Base-by-base conservation (phyloP, 352 stramenopile species). In the Plasmopara viticola region DNA sequence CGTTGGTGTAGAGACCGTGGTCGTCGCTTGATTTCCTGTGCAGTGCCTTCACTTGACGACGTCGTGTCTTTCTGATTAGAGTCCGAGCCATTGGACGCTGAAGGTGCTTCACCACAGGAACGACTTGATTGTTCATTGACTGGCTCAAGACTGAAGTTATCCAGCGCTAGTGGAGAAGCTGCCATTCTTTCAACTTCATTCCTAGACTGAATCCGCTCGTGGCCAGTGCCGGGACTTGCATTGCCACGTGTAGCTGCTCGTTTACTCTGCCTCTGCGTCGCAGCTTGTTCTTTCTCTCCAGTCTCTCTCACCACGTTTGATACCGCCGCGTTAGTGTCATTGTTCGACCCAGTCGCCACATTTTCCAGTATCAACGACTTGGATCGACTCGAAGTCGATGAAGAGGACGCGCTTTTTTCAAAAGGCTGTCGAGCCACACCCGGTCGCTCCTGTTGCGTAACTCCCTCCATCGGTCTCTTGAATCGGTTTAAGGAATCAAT, bases 1-100 rank as follows among this genome's bases (percentile, higher is more conserved):
- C 53, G 53, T 39, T 60, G 44, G 9, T 56, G 17, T 43, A 63
- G 14, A 29, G 44, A 39, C 12, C 44, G 29, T 52, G 48, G 48
- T 9, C 37, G 52, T 38, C 44, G 44, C 1, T 48, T 60, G 25
- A 43, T 29, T 35, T 38, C 20, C 39, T 30, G 50, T 50, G 41
- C n/a, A 0, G 17, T 45, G 12, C 9, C 39, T 29, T 41, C 50
- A 58, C 46, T 55, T n/a, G n/a, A 39, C 20, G 46, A 3, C n/a
- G 31, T 6, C 15, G 51, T 48, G 15, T 50, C 51, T 13, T 48
- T 15, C 38, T 40, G 30, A 50, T 10, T 18, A 17, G 31, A 5
- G 31, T 39, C 37, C 9, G 18, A 43, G 10, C 8, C 42, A 1
- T 40, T 31, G 28, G 9, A 33, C 34, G 25, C 31, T 35, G 31